Evolutionary conservation across 1,284 basidiomycete species (phyloP), one percentile per base, ranked within the genome.

Genomic region (Tilletia horrida): DNA sequence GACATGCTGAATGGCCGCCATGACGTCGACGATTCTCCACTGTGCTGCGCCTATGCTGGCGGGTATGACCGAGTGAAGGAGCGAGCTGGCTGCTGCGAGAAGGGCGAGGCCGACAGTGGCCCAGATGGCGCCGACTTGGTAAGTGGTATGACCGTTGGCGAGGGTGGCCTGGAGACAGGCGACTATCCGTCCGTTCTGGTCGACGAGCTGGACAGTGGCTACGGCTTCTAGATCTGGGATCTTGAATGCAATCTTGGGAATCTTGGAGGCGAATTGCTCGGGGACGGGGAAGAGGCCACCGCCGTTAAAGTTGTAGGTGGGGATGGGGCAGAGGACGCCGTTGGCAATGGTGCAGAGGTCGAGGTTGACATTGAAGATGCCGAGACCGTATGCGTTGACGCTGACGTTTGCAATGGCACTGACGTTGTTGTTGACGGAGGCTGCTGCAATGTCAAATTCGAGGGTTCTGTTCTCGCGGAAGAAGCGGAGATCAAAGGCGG

Each of bases 141-240:
- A 87, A 0, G 88, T 87, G 0, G 92, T 91, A 87, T 89, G 89
- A 11, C 94, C 93, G 79, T 97, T 98, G 23, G 91, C 89, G 3
- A 97, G 84, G 0, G 93, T 95, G 8, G 92, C 88, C 82, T 95
- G 92, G 2, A 97, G 86, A 76, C 94, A 98, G 0, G 92, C 92
- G 57, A 89, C 91, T 68, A 91, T 85, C 57, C 88, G 87, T 1
- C 89, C 90, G 61, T 84, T 83, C 45, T 87, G 85, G 70, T 92
- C 88, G 0, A 85, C 86, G 27, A 97, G 86, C 9, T 88, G 87
- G 64, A 98, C 84, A 71, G 92, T 90, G 0, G 88, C 93, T 73
- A 89, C 92, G 0, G 91, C 93, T 81, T 97, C 93, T 16, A 97
- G 85, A 81, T 97, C 90, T 9, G 95, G 95, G 27, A 98, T 90